phyloP scores from a whole-genome alignment of 2,329 filamentous ascomycete genomes.

The Claviceps maximensis region DNA sequence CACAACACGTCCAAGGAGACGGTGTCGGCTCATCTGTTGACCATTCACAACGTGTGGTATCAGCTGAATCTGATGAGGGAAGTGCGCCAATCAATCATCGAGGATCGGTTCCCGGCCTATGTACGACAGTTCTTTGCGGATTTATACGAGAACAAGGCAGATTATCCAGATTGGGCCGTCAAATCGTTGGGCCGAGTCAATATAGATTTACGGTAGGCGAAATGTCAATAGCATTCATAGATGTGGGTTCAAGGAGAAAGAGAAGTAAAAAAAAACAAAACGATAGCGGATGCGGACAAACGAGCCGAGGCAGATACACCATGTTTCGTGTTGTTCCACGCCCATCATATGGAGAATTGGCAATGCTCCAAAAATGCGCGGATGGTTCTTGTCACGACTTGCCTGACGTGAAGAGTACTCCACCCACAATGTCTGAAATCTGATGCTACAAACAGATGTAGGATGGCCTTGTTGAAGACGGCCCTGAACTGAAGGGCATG shows the following conservation, averaged over 20 bases:
- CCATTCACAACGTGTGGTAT: constrained; percentile 93
- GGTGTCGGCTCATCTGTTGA: constrained; percentile 70
- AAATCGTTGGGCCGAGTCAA: constrained; percentile 66
- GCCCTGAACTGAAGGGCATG: too few species aligned
- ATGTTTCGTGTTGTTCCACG: neutral
- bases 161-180: constrained; percentile 75
- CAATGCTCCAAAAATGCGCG: too few species aligned
- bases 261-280: neutral
- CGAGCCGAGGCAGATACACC: neutral
- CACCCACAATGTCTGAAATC: too few species aligned
- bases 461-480: too few species aligned
- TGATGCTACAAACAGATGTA: too few species aligned
- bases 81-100: constrained; percentile 63
- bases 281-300: neutral
- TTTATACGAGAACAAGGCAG: constrained; percentile 49
- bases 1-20: constrained; percentile 93
- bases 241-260: neutral
- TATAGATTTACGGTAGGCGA: constrained; percentile 39
- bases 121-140: constrained; percentile 64
- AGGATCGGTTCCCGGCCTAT: constrained; percentile 68
- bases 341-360: neutral
- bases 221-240: neutral
- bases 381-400: neutral
- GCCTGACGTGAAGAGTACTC: too few species aligned
- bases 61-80: constrained; percentile 71